phyloP scores from a whole-genome alignment of 1,139 yeast genomes.

The Arxiozyma telluris region DNA sequence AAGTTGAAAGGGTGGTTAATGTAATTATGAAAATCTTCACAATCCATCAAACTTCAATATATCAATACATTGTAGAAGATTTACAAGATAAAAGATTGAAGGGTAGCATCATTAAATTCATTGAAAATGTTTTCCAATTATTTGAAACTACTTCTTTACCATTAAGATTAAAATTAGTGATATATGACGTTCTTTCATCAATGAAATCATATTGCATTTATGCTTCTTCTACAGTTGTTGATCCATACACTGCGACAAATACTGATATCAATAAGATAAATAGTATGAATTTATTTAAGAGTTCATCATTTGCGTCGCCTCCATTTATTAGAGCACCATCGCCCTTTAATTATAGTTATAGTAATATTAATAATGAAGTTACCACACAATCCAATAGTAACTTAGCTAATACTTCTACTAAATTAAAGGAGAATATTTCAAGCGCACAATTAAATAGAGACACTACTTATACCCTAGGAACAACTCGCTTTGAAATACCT shows the following conservation, averaged over 20 bases:
- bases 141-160: conserved; percentile 30
- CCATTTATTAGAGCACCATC: background rate
- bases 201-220: conserved; percentile 36
- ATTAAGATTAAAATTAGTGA: conserved; percentile 47
- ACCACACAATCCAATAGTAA: background rate
- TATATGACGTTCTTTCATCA: conserved; percentile 55
- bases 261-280: conserved; percentile 1
- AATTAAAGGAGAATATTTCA: background rate
- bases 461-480: conserved; percentile 2
- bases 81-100: conserved; percentile 8
- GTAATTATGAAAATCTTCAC: conserved; percentile 24
- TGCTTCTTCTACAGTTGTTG: conserved; percentile 9
- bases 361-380: background rate
- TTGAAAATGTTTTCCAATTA: conserved; percentile 16
- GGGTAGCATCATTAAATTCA: conserved; percentile 6
- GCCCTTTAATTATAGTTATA: too few species aligned
- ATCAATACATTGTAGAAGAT: conserved; percentile 15
- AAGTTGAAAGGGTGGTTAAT: conserved; percentile 15
- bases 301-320: background rate
- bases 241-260: background rate
- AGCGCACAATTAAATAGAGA: background rate
- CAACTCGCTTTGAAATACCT: conserved; percentile 12
- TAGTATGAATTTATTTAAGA: background rate
- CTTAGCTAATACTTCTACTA: background rate
- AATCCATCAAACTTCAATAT: conserved; percentile 24